Base-by-base conservation (phyloP, 2,329 filamentous ascomycete species). In the Sporothrix brasiliensis region DNA sequence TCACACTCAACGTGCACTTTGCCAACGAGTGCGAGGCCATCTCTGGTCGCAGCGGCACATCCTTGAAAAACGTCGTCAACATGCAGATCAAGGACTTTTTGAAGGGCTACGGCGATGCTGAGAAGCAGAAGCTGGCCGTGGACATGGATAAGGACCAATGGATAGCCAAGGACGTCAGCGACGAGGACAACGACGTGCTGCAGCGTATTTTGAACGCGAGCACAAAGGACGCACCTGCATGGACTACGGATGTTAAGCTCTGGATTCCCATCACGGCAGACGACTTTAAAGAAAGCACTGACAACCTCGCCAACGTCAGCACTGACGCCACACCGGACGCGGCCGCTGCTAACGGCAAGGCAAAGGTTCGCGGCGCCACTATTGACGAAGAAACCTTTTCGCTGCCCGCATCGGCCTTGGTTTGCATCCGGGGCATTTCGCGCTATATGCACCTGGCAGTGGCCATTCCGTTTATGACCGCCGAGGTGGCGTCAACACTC, bases 331-430 rank as follows among this genome's bases (percentile, higher is more conserved):
- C 27, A 30, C 30, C 60, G 49, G 71, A 50, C 2, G 34, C 53
- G 1, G 63, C 71, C 2, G 67, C 72, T 21, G 72, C 81, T 0
- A 75, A n/a, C 16, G 60, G 68, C 79, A 92, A 91, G 76, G 84
- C 89, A 69, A 92, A 90, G 79, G 83, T 84, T 4, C 87, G 91
- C 56, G 87, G 86, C 50, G 95, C 95, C 1, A 83, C 88, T 5
- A 91, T 99, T 68, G 94, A 97, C 72, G 88, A 90, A 34, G 92
- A 97, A 77, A 89, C 88, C 68, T 98, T 93, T 78, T 89, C 97
- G 70, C 87, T 99, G 13, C 93, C 95, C 0, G 87, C 91, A 68
- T 97, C 93, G 5, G 94, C 93, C 0, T 85, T 94, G 44, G 83
- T 92, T 0, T 94, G 95, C 73, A 86, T 99, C 69, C 86, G 89